Conservation (phyloP, 2,329 filamentous ascomycete species). For the Calcarisporium arbuscula region DNA sequence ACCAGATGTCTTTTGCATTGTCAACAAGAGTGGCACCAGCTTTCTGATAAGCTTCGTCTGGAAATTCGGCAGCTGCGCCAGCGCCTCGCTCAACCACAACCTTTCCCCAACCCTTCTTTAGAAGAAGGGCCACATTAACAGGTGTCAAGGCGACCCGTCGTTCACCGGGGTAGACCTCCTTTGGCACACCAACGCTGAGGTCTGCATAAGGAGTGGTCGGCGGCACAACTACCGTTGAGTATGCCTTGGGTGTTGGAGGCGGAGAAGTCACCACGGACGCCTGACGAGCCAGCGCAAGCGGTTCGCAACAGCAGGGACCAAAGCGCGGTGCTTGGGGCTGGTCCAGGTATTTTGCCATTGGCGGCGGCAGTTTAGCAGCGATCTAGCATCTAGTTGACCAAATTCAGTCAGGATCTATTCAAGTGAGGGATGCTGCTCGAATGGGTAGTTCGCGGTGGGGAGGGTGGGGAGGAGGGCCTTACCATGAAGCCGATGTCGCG, state of each 20-base stretch:
- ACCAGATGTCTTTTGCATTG: conserved; percentile 61
- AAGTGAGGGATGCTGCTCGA: too few species aligned
- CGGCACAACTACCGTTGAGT: conserved; percentile 34
- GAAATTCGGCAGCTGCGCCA: conserved; percentile 70
- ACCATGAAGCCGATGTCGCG: conserved; percentile 18
- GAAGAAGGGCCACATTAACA: conserved; percentile 71
- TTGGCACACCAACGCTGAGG: conserved; percentile 72
- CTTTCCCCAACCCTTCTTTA: conserved; percentile 77
- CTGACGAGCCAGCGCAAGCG: conserved; percentile 33
- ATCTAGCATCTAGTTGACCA: conserved; percentile 13
- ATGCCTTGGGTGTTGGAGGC: conserved; percentile 20
- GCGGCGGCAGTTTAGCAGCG: conserved; percentile 18
- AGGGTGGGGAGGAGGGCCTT: conserved; percentile 3
- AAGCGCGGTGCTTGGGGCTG: conserved; percentile 19
- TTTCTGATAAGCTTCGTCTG: conserved; percentile 67
- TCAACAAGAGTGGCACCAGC: conserved; percentile 75
- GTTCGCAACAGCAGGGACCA: conserved; percentile 20
- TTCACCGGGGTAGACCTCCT: conserved; percentile 72
- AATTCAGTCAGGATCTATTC: too few species aligned
- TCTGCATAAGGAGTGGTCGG: conserved; percentile 58
- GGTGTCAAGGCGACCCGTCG: conserved; percentile 80
- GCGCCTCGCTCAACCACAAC: conserved; percentile 76
- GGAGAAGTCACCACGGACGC: conserved; percentile 24
- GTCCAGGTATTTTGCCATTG: conserved; percentile 33
- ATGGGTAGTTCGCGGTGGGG: too few species aligned